Evolutionary conservation across 768 basidiomycete species (phyloP).

Genomic region (Brasilioporus rufonigricans): DNA sequence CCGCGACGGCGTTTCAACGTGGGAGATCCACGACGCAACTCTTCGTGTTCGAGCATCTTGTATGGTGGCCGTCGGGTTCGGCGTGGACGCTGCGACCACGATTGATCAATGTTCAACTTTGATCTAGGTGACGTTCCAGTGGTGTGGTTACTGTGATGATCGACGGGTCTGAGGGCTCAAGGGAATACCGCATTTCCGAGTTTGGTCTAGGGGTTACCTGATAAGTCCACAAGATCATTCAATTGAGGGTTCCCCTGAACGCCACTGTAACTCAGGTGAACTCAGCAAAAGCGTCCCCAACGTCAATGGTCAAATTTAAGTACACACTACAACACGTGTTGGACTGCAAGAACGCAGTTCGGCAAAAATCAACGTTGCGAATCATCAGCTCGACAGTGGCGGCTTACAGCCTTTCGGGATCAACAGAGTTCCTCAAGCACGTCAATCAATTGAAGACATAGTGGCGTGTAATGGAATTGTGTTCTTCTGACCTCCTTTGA

Average conservation of each 20-base stretch:
- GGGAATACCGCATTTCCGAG: neutral
- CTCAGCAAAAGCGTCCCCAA: neutral
- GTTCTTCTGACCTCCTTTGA: conserved; percentile 9
- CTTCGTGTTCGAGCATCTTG: neutral
- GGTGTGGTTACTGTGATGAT: neutral
- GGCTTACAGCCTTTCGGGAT: neutral
- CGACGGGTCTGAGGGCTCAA: neutral
- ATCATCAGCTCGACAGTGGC: neutral
- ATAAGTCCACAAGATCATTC: too few relatives aligned
- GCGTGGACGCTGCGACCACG: neutral
- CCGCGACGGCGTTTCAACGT: conserved; percentile 3
- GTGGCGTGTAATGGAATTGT: neutral
- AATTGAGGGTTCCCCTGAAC: neutral
- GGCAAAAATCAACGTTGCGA: neutral
- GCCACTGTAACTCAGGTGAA: neutral
- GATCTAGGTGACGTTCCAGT: neutral
- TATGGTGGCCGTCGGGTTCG: conserved; percentile 6
- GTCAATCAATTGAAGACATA: conserved; percentile 8
- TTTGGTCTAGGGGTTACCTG: neutral
- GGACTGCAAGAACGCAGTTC: neutral
- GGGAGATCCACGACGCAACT: neutral
- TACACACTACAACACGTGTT: neutral
- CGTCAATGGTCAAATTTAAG: too few relatives aligned
- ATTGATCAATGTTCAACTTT: neutral
- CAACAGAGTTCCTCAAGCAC: neutral